These are phyloP conservation scores for Ogataea pini DNA, from an alignment of 805 yeast species.

Conservation along the genomic window DNA sequence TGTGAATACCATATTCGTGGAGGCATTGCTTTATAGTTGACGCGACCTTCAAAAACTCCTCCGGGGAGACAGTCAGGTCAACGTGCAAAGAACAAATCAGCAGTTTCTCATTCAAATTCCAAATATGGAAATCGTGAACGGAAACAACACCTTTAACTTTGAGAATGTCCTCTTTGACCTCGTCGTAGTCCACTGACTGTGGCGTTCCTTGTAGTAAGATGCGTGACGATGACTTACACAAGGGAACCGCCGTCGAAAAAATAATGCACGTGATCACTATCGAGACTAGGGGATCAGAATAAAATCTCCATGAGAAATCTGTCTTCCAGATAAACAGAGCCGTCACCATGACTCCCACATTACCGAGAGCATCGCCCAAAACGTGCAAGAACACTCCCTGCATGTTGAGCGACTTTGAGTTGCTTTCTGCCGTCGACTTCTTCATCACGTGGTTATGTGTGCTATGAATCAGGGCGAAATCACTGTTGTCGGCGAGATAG, in stretches of 20 bases:
- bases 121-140: slow-evolving; percentile 92
- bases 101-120: slow-evolving; percentile 90
- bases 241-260: slow-evolving; percentile 87
- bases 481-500: slow-evolving; percentile 13
- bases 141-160: slow-evolving; percentile 73
- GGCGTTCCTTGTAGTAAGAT: slow-evolving; percentile 94
- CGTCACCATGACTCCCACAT: slow-evolving; percentile 86
- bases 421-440: slow-evolving; percentile 18
- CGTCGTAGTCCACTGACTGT: slow-evolving; percentile 71
- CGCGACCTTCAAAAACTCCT: slow-evolving; percentile 68
- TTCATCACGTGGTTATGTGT: slow-evolving; percentile 29
- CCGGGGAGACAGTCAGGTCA: slow-evolving; percentile 65
- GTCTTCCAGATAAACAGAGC: slow-evolving; percentile 95
- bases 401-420: slow-evolving; percentile 82
- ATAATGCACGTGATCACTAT: slow-evolving; percentile 84
- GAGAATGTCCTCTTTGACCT: slow-evolving; percentile 67
- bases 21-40: slow-evolving; percentile 73
- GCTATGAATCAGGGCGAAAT: slow-evolving; percentile 20
- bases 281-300: slow-evolving; percentile 85
- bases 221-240: slow-evolving; percentile 82
- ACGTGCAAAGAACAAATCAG: slow-evolving; percentile 89
- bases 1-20: slow-evolving; percentile 83
- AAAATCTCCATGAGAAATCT: slow-evolving; percentile 81
- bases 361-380: slow-evolving; percentile 94
- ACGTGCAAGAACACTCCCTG: slow-evolving; percentile 96